Evolutionary conservation across 2,329 filamentous ascomycete species (phyloP).

Genomic region (Chrysoporthe cubensis): DNA sequence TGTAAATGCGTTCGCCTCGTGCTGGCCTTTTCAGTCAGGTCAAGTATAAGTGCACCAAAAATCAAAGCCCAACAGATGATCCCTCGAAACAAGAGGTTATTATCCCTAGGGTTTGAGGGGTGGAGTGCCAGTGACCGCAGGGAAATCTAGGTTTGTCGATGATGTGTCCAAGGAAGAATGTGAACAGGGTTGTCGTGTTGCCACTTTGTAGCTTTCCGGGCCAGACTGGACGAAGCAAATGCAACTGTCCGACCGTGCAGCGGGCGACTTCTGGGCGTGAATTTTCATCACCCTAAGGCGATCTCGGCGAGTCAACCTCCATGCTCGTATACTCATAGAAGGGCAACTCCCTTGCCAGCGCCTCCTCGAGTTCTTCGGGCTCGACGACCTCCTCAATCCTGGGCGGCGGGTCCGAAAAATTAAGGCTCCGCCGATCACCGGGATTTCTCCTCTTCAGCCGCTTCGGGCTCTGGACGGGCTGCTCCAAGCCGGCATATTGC

Average conservation of each 20-base stretch:
- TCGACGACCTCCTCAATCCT: slow-evolving; percentile 59
- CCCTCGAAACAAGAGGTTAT: no score
- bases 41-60: no score
- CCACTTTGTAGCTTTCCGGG: not conserved
- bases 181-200: not conserved
- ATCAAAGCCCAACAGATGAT: no score
- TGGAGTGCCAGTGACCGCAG: no score
- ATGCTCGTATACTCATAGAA: slow-evolving; percentile 58
- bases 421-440: slow-evolving; percentile 50
- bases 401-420: slow-evolving; percentile 54
- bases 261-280: not conserved
- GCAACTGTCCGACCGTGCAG: not conserved
- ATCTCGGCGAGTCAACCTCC: slow-evolving; percentile 51
- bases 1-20: not conserved
- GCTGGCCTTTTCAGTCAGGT: no score
- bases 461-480: slow-evolving; percentile 52
- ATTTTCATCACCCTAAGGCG: slow-evolving; percentile 1
- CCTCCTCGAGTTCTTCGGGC: slow-evolving; percentile 45
- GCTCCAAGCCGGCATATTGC: slow-evolving; percentile 43
- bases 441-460: slow-evolving; percentile 50
- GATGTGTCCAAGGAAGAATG: not conserved
- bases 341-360: slow-evolving; percentile 53
- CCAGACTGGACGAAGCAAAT: not conserved
- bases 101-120: no score
- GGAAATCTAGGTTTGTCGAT: not conserved